These are phyloP conservation scores for Aspergillus awamori DNA, from an alignment of 2,329 filamentous ascomycete genomes.

Conservation along the genomic window DNA sequence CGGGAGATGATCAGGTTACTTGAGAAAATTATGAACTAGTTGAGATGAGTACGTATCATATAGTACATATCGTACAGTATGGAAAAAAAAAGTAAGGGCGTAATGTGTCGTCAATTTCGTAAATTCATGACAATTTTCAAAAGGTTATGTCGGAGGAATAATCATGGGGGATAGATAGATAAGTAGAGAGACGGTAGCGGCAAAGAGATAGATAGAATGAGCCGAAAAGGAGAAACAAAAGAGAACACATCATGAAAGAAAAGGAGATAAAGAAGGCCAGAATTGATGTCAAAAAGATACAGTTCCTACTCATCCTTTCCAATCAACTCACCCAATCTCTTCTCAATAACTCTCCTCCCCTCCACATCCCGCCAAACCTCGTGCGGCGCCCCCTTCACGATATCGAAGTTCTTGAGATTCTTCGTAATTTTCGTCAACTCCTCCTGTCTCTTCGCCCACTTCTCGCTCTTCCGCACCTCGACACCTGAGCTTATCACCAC, in stretches of 20 bases:
- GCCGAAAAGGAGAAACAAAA: too few species aligned
- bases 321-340: conserved; percentile 72
- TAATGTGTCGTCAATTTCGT: too few species aligned
- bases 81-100: too few species aligned
- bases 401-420: conserved; percentile 80
- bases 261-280: background rate
- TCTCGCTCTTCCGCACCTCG: conserved; percentile 64
- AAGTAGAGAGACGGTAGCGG: too few species aligned
- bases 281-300: background rate
- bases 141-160: too few species aligned
- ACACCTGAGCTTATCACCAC: conserved; percentile 81
- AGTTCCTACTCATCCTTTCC: conserved; percentile 17
- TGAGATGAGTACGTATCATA: too few species aligned
- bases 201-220: too few species aligned
- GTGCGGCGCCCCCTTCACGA: conserved; percentile 81
- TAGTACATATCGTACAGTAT: too few species aligned
- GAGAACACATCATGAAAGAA: background rate
- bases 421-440: conserved; percentile 80
- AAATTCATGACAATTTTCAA: too few species aligned
- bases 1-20: too few species aligned
- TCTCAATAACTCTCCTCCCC: conserved; percentile 75
- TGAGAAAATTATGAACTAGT: too few species aligned
- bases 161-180: too few species aligned
- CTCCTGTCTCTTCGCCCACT: conserved; percentile 83
- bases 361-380: conserved; percentile 79